Base-by-base conservation (phyloP, 192 early-diverging fungal genomes). In the Phycomyces nitens region DNA sequence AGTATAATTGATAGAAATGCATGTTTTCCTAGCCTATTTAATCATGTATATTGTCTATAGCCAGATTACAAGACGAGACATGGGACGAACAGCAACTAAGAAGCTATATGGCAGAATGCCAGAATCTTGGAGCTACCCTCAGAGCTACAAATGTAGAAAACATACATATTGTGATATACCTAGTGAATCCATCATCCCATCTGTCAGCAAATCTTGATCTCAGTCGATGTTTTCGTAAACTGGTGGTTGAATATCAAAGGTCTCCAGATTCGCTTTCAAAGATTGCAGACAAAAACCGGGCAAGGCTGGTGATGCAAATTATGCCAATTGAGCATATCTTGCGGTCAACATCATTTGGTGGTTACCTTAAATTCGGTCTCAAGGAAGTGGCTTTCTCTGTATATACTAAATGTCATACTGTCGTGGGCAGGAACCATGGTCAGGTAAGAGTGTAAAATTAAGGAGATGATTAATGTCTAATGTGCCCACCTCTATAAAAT, bases 351-450 rank as follows among this genome's bases (percentile, higher is more conserved):
- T 75, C 69, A 0, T 82, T 82, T 69, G 81, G 81, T 57, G 76
- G 78, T 0, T 82, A 76, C 41, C 59, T 74, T 10, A 77, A 77
- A 24, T 78, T 77, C 60, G 81, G 81, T 7, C 64, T 82, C 2
- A 70, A 75, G 34, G 81, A 82, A 22, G 78, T 82, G 53, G 81
- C 78, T 4, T 82, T 82, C 50, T 69, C 81, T 14, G 78, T 82
- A 16, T 82, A 82, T 40, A 66, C 69, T 39, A 82, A 76, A 58
- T 82, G 81, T 56, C 71, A 67, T 34, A 20, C 68, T 26, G 67
- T 80, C 49, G 63, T 82, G 26, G 75, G 75, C 60, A 66, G 76
- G 22, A 58, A 65, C 41, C 58, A 69, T 24, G n/a, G 58, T 39
- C 42, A 59, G 51, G 62, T 71, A 55, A n/a, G n/a, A n/a, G n/a